Percentiles rank a stretch among this genome's conserved stretches.
Evolutionary conservation across 441 rosid species (phyloP).

Genomic region (Populus hybrid): DNA sequence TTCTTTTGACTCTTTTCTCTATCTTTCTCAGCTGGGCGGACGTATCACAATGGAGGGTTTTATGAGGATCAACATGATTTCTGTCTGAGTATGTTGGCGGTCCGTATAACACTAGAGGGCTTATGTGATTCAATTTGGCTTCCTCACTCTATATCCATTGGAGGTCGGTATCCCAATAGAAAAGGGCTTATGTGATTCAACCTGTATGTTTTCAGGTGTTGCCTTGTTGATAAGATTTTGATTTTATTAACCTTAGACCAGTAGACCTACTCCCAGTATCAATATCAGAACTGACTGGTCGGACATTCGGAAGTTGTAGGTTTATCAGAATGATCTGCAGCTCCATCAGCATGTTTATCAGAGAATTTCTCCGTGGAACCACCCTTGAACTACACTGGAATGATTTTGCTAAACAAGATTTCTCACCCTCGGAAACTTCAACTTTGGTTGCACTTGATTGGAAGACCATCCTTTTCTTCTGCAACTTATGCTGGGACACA

Average conservation of each 20-base stretch:
- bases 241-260: slow-evolving; percentile 66
- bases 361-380: slow-evolving; percentile 47
- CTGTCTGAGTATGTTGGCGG: too few species aligned
- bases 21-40: slow-evolving; percentile 41
- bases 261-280: slow-evolving; percentile 53
- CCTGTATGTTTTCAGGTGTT: too few species aligned
- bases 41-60: too few species aligned
- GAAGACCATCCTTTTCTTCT: slow-evolving; percentile 1
- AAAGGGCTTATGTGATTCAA: too few species aligned
- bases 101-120: too few species aligned
- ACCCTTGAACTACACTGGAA: slow-evolving; percentile 75
- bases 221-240: slow-evolving; percentile 16
- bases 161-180: too few species aligned
- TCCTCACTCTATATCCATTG: too few species aligned
- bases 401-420: slow-evolving; percentile 43
- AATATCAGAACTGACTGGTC: slow-evolving; percentile 39
- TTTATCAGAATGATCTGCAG: slow-evolving; percentile 53
- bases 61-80: too few species aligned
- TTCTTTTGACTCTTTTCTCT: slow-evolving; percentile 71
- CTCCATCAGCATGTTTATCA: slow-evolving; percentile 51
- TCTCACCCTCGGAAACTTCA: slow-evolving; percentile 63
- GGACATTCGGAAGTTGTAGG: slow-evolving; percentile 37
- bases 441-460: slow-evolving; percentile 45
- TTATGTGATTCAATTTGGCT: too few species aligned
- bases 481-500: too few species aligned